These are phyloP conservation scores for Eutrema yunnanense DNA, from an alignment of 345 rosid genomes.

Conservation along the genomic window DNA sequence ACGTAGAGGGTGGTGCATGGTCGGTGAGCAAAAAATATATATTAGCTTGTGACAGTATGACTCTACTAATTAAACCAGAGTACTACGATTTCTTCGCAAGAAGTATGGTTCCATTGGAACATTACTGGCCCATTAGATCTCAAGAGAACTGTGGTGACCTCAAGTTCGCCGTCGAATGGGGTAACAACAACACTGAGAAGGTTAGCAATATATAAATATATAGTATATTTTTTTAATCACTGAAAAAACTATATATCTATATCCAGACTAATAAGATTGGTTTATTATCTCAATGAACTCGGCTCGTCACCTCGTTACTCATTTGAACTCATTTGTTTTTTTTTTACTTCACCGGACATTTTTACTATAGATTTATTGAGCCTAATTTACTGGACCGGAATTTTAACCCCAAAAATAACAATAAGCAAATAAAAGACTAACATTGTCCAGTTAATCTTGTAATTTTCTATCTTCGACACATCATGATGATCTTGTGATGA, in stretches of 20 bases:
- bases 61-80: conserved; percentile 32
- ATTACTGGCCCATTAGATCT: conserved; percentile 48
- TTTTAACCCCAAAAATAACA: too few relatives aligned
- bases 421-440: background rate
- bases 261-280: background rate
- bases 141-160: conserved; percentile 33
- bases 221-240: background rate
- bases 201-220: background rate
- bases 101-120: conserved; percentile 40
- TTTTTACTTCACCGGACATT: too few relatives aligned
- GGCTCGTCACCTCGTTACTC: too few relatives aligned
- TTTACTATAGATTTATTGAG: too few relatives aligned
- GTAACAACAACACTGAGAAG: conserved; percentile 35
- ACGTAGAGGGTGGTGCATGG: conserved; percentile 49
- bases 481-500: background rate
- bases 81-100: conserved; percentile 41
- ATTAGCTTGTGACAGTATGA: conserved; percentile 41
- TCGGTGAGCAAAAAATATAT: conserved; percentile 51
- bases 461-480: background rate
- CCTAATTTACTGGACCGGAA: too few relatives aligned
- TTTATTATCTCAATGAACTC: background rate
- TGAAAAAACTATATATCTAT: background rate
- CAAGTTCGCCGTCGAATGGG: conserved; percentile 52
- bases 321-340: too few relatives aligned
- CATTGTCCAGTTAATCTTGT: background rate